Base-by-base conservation (phyloP, 2,329 filamentous ascomycete species). In the Pseudocercospora pini-densiflorae region DNA sequence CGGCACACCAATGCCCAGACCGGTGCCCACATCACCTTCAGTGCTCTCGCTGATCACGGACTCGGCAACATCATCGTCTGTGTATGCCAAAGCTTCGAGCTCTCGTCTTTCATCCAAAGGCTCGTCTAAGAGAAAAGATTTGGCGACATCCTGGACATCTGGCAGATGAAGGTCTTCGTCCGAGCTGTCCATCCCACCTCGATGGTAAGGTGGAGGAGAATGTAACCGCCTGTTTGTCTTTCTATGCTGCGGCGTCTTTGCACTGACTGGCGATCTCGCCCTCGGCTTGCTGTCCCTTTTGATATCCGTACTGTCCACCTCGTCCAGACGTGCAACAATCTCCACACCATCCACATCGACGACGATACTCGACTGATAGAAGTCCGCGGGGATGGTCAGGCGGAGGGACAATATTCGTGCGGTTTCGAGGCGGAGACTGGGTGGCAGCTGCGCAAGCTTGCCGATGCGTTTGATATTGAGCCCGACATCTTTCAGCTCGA, bases 401-500 rank as follows among this genome's bases (percentile, higher is more conserved):
- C 91, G 90, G 24, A 98, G 86, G 6, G 91, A 84, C 2, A 91
- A 82, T 61, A 97, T 88, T 70, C 89, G 89, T 64, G 94, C 94
- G 76, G 88, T 90, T 61, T 88, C 86, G 12, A 97, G 83, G 67
- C 87, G 85, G 75, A 95, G 87, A 5, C 87, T 87, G 0, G 89
- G 81, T 0, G 94, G 94, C 2, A 97, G 87, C 72, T 90, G 87
- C 4, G 68, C 72, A 33, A 78, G 68, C 55, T 71, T 65, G 40
- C 62, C 62, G 59, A 77, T 70, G 14, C 68, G 60, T 84, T 92
- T 87, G 66, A 94, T 81, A 77, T 90, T 91, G 70, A 97, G 82
- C 1, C 91, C 92, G 65, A 97, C 90, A 84, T 98, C 91, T 72
- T 90, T 89, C 72, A 97, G 89, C 79, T 97, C 94, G 53, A 97